Base-by-base conservation (phyloP, 2,329 filamentous ascomycete genomes). In the Leptodontidium sp. region DNA sequence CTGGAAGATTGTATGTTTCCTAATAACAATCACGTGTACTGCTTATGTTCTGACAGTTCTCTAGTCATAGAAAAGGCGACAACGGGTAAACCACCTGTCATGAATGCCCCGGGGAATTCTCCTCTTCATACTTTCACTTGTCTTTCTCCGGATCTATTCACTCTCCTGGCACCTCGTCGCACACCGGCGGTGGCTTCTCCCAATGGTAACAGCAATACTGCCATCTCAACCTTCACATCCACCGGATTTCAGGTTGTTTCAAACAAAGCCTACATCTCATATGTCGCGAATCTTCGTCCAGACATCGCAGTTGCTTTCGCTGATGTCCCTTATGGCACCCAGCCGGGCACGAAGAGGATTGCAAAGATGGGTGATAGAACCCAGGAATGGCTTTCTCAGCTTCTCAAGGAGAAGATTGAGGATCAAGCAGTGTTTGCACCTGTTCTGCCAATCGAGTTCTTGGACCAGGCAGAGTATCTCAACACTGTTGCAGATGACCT, bases 1-100 rank as follows among this genome's bases (percentile, higher is more conserved):
- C 82, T 98, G 35, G 96, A 99, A 84, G 96, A 99, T 80, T 98
- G 96, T 98, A 85, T 81, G 92, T 81, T 4, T 80, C 35, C n/a
- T 47, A 24, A 68, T 45, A n/a, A 12, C 52, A 8, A 45, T 72
- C 64, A 71, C 68, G 66, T 72, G 64, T 40, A 57, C 32, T 43
- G 29, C 29, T 63, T 43, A 32, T 61, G 61, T 66, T 26, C 68
- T 72, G 43, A 72, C 47, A 43, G n/a, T 57, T 43, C 43, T 9
- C 62, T 35, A 89, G 87, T 90, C 77, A 81, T 89, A 71, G 87
- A 90, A 75, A 80, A 77, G 64, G 80, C 80, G 9, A 77, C 77
- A 61, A 81, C 78, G 69, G 77, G 78, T 61, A 83, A 82, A 21
- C 86, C 87, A 4, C 84, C 87, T 32, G 81, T 88, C 58, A 83